phyloP scores from a whole-genome alignment of 352 stramenopile species.

The Vaucheria bursata region DNA sequence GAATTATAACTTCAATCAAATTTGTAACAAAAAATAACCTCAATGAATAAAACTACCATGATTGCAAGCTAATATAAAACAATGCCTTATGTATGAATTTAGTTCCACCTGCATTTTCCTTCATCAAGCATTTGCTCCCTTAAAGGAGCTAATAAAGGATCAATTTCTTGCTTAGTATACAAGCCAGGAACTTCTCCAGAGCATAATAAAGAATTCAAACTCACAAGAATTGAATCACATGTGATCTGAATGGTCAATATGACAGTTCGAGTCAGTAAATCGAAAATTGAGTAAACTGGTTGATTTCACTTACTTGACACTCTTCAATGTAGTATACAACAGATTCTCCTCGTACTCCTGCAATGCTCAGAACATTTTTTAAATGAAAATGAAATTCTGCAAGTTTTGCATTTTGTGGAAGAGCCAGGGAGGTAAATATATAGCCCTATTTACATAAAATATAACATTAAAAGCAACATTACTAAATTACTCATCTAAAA shows the following conservation, averaged over 20 bases:
- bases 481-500: too few relatives aligned
- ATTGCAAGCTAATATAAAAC: too few relatives aligned
- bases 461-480: too few relatives aligned
- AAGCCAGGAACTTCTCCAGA: constrained; percentile 72
- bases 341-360: constrained; percentile 61
- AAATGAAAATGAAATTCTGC: constrained; percentile 7
- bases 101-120: constrained; percentile 18
- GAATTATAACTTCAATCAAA: too few relatives aligned
- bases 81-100: too few relatives aligned
- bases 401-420: constrained; percentile 63
- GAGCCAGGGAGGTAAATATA: constrained; percentile 63
- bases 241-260: too few relatives aligned
- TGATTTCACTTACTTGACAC: constrained; percentile 70
- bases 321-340: constrained; percentile 82
- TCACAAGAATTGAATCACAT: constrained; percentile 74
- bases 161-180: constrained; percentile 84
- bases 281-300: too few relatives aligned
- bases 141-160: constrained; percentile 71
- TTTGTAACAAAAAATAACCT: too few relatives aligned
- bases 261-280: too few relatives aligned
- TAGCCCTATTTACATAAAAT: constrained; percentile 78
- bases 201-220: constrained; percentile 75
- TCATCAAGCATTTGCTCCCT: constrained; percentile 58
- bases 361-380: constrained; percentile 1
- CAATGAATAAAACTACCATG: too few relatives aligned